Base-by-base conservation (phyloP, 805 yeast genomes). In the Brettanomyces bruxellensis region DNA sequence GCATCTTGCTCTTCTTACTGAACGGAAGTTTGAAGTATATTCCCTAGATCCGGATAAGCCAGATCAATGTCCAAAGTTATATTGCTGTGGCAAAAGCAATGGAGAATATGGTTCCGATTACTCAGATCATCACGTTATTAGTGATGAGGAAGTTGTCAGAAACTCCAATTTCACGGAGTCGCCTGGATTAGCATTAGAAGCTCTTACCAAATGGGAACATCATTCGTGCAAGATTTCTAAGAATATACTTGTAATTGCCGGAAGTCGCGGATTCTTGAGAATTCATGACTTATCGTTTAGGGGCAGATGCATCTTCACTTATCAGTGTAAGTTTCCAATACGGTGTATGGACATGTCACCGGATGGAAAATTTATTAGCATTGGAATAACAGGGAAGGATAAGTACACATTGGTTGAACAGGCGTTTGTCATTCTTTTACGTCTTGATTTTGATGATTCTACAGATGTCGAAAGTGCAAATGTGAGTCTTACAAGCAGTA, bases 361-460 rank as follows among this genome's bases (percentile, higher is more conserved):
- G 0, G 69, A 75, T 52, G 88, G 84, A 25, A 67, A 73, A 18
- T 66, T 81, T 25, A 68, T 89, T 11, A 93, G 93, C 4, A 77
- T 87, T 51, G 93, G 95, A 1, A 81, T 90, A 30, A 84, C 91
- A 0, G 93, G 95, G 0, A 76, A 80, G 47, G 95, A 86, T 58
- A 71, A 83, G 48, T 65, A 74, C 22, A 75, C 81, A 1, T 80
- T 81, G 3, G 72, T 79, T 28, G 90, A 83, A 56, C 91, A 85
- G 57, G 89, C 95, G 3, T 75, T 87, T 54, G 74, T 88, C 4
- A 77, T 81, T 4, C 65, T 87, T 40, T 83, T 66, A 18, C 51
- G 57, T 11, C 45, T 66, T 12, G 55, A 55, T 22, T 51, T 56
- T 18, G 34, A 50, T 7, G 54, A 51, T 40, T 36, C 23, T 3